Base-by-base conservation (phyloP, 805 yeast species). In the Candida jianshihensis region DNA sequence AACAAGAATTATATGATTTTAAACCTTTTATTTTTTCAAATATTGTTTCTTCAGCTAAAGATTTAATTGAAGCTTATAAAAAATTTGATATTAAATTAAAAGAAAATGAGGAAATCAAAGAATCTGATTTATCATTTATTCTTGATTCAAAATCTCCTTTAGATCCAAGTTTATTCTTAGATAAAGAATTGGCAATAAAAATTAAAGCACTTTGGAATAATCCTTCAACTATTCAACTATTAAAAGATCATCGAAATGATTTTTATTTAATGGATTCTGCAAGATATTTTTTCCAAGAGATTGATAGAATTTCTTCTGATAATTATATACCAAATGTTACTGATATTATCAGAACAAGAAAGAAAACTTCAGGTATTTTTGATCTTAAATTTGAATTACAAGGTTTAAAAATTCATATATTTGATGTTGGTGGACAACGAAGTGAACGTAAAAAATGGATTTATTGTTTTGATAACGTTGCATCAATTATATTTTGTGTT, bases 361-460 rank as follows among this genome's bases (percentile, higher is more conserved):
- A 86, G 56, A 89, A 86, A 61, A 89, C 97, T 0, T 82, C 95
- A 1, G 96, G 97, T 60, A 85, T 89, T 17, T 85, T 80, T 49
- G 96, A 88, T 56, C 78, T 86, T 40, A 69, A 73, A 39, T 84
- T 89, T 51, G 78, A 77, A 41, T 71, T 88, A 75, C 87, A 83
- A 31, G 78, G 76, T 19, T 56, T 79, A 28, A 70, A 71, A 48
- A 62, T 81, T 34, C 84, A 78, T 49, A 66, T 81, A 48, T 78
- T 67, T 53, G 97, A 89, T 58, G 96, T 89, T 33, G 97, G 97
- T 44, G 97, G 97, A 2, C 98, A 92, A 60, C 70, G 98, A 50
- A 78, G 94, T 4, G 98, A 92, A 64, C 78, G 98, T 36, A 85
- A 84, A 53, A 90, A 92, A 60, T 92, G 98, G 98, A 88, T 92